Evolutionary conservation across 805 yeast genomes (phyloP), one percentile per base, ranked within the genome.

Genomic region (Grigorovia yakushimaensis): DNA sequence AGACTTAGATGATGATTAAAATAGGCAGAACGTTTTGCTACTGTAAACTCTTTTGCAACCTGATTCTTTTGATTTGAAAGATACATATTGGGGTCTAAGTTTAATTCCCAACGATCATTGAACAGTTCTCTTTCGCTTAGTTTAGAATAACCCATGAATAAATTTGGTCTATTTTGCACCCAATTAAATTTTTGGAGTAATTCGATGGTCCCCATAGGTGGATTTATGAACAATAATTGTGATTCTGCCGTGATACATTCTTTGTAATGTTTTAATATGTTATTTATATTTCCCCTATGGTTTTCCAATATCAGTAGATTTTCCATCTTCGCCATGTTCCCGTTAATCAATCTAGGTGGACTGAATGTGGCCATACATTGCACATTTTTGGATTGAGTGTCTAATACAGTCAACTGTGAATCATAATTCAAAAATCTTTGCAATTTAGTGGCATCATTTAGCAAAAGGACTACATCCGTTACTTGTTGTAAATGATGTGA

Each of bases 121-220:
- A 4, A 22, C 8, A 30, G 19, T 15, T 40, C 40, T 1, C 13
- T 9, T 11, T 38, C 19, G 7, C 18, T 35, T 1, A 18, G 5
- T 11, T 39, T 45, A 10, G 60, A 51, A 17, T 50, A 71, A 13
- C 84, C 93, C 49, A 76, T 74, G 51, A 71, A 78, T 5, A 88
- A 49, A 15, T 68, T 70, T 0, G 96, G 96, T 46, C 78, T 61
- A 0, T 51, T 45, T 2, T 64, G 56, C 13, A 9, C 40, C 11
- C 20, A 19, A 4, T 78, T 78, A 88, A 91, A 85, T 1, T 65
- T 59, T n/a, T 69, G 60, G 10, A 87, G 55, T 48, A 68, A 62
- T 11, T 75, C 77, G 8, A 74, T 60, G 39, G 78, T 71, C 2
- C 94, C 95, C 77, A 84, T 72, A 2, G 88, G 87, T 47, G 87